Evolutionary conservation across 2,329 filamentous ascomycete species (phyloP), one percentile per base, ranked within the genome.

Genomic region (Ophiostoma piceae): DNA sequence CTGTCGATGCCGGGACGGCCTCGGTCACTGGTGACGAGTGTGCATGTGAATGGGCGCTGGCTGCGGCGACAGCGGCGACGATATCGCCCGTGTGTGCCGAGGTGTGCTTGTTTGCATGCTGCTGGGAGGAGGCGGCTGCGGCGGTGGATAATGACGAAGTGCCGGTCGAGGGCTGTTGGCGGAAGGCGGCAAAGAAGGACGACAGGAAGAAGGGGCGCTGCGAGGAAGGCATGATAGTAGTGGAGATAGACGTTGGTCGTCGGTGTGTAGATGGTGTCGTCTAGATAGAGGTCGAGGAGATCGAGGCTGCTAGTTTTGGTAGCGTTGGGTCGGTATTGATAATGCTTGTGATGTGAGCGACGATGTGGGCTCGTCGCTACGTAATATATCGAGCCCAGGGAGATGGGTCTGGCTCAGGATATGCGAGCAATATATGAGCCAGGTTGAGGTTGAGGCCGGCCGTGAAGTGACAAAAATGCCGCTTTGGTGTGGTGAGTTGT

Each of bases 161-260:
- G 19, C 74, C 73, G 60, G 80, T 73, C 26, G 81, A 77, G 14
- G 78, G 76, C 74, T 83, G 82, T 68, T 83, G 82, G 68, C 84
- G 83, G 76, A 85, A 84, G 77, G 84, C 83, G 76, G 83, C 82
- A 77, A 86, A 81, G 79, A 86, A 85, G 75, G 82, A 83, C 66
- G 84, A 84, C 75, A 86, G 82, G 79, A 86, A 85, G 77, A 82
- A 85, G 66, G 84, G 83, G 67, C 84, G 82, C 75, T 85, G 84
- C 0, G 71, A 71, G 47, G 83, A 83, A 66, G 84, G 81, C 83
- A 85, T 85, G 68, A 47, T 77, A 73, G 68, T 8, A 57, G 51
- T 8, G 3, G 51, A 57, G 8, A 8, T 22, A 4, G 5, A 57
- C 22, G 37, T 41, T 37, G 14, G 16, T 16, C 16, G 62, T 62